Evolutionary conservation across 345 rosid genomes (phyloP).

Genomic region (Corymbia maculata): DNA sequence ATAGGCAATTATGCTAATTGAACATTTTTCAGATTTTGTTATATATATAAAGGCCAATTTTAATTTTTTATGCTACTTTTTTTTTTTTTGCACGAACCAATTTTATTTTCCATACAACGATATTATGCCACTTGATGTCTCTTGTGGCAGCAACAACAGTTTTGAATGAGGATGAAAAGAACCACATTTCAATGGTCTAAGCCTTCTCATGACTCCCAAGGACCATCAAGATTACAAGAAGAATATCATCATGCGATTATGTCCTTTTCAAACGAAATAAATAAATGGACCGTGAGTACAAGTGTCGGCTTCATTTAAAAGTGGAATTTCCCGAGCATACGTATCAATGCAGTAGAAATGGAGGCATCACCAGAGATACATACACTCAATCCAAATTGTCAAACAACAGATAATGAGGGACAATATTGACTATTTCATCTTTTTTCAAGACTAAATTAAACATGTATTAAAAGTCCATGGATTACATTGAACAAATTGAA

Average conservation of each 20-base stretch:
- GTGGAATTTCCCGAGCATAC: neutral
- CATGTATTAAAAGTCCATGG: too few species aligned
- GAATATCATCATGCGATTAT: neutral
- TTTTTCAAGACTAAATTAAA: too few species aligned
- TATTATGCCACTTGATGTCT: neutral
- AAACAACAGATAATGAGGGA: neutral
- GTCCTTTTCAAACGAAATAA: neutral
- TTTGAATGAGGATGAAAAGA: neutral
- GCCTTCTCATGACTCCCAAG: neutral
- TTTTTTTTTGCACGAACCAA: neutral
- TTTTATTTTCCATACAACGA: neutral
- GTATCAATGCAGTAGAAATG: neutral
- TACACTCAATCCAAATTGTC: neutral
- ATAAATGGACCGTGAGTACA: neutral
- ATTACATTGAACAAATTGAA: too few species aligned
- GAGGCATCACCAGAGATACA: neutral
- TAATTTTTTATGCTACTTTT: too few species aligned
- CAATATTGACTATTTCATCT: too few species aligned
- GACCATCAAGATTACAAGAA: neutral
- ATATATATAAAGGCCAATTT: neutral
- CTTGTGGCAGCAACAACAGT: neutral
- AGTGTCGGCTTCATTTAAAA: neutral
- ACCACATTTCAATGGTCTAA: neutral
- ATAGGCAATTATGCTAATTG: neutral
- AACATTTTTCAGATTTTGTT: neutral